Evolutionary conservation across 208 protist genomes (phyloP).

Genomic region (Leishmania tropica): DNA sequence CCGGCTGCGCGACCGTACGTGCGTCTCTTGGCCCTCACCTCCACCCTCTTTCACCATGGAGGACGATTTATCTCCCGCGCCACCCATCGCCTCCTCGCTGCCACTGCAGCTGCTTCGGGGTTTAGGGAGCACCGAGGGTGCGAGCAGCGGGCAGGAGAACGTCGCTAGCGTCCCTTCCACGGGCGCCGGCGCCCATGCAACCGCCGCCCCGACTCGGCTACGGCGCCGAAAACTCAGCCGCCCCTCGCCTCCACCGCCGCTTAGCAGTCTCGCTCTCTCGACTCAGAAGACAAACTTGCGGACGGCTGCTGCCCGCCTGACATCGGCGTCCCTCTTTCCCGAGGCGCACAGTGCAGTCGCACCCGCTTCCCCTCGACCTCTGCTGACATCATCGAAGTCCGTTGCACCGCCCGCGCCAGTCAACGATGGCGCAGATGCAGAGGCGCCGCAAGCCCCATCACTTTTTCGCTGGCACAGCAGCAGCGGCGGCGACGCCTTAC

Average conservation of each 20-base stretch:
- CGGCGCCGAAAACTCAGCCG: not conserved
- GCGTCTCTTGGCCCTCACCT: not conserved
- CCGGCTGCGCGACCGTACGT: not conserved
- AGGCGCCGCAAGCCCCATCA: not conserved
- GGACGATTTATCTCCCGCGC: not conserved
- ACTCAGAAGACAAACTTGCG: not conserved
- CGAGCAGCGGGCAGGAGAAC: not conserved
- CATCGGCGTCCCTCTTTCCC: not conserved
- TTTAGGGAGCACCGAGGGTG: not conserved
- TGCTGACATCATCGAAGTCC: not conserved
- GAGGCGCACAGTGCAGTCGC: slow-evolving; percentile 6
- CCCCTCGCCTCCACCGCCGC: not conserved
- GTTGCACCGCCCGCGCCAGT: not conserved
- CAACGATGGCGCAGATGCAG: not conserved
- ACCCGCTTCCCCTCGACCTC: slow-evolving; percentile 5
- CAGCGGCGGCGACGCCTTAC: not conserved
- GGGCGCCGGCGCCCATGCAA: not conserved
- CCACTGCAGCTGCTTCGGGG: not conserved
- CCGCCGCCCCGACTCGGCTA: not conserved
- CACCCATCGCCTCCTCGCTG: not conserved
- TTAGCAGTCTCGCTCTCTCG: not conserved
- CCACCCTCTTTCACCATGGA: not conserved
- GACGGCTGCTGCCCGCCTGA: too few species aligned
- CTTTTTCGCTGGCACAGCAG: not conserved
- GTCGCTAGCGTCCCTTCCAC: not conserved